Percentiles rank a stretch among this genome's conserved stretches.
phyloP scores from a whole-genome alignment of 108 stramenopile species.

The Skeletonema grethae region DNA sequence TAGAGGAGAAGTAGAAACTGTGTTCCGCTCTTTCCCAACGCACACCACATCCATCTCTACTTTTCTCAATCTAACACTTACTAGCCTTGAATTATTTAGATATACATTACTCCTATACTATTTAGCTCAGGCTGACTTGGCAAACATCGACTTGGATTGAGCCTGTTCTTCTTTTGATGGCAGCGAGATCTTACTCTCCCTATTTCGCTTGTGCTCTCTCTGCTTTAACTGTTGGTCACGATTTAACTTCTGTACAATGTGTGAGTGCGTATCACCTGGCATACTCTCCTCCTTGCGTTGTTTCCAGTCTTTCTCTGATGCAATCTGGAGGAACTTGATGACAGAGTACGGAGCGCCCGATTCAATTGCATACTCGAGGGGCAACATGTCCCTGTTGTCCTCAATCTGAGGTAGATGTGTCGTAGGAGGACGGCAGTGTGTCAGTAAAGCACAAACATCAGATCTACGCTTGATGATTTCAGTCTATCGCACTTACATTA shows the following conservation, averaged over 20 bases:
- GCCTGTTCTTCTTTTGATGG: not conserved
- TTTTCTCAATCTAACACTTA: too few relatives aligned
- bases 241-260: conserved; percentile 8
- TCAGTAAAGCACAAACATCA: not conserved
- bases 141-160: not conserved
- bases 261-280: not conserved
- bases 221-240: conserved; percentile 16
- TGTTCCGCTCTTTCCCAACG: too few relatives aligned
- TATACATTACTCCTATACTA: too few relatives aligned
- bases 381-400: conserved; percentile 15
- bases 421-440: not conserved
- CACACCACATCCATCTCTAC: too few relatives aligned
- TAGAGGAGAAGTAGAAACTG: not conserved
- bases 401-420: not conserved
- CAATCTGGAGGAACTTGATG: conserved; percentile 16
- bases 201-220: conserved; percentile 8
- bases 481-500: not conserved
- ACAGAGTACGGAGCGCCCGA: conserved; percentile 10
- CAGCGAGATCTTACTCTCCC: not conserved
- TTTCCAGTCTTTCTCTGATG: conserved; percentile 14
- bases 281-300: not conserved
- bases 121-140: conserved; percentile 9
- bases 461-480: not conserved
- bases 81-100: not conserved
- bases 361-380: conserved; percentile 22